Evolutionary conservation across 2,329 filamentous ascomycete genomes (phyloP).

Genomic region (Neofusicoccum umdonicola): DNA sequence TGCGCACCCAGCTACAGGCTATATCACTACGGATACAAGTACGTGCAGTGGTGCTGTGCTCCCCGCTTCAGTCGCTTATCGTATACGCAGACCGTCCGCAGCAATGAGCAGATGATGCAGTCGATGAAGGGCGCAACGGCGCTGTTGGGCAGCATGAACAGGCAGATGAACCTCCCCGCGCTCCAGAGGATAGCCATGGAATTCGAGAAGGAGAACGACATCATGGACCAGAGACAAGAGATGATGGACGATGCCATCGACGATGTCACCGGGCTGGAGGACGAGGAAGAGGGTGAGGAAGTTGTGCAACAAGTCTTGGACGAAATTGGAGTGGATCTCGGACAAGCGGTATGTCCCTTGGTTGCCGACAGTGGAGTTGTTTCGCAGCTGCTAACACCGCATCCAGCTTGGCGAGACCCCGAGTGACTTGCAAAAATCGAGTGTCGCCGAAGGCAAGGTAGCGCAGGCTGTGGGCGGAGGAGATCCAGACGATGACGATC

Average conservation of each 20-base stretch:
- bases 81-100: constrained; percentile 75
- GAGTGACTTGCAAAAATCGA: constrained; percentile 71
- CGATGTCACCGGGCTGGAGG: constrained; percentile 85
- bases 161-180: constrained; percentile 93
- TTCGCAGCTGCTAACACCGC: constrained; percentile 20
- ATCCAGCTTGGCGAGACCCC: constrained; percentile 86
- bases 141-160: constrained; percentile 94
- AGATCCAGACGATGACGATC: constrained; percentile 72
- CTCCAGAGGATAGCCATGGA: constrained; percentile 98
- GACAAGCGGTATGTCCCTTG: constrained; percentile 67
- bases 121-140: constrained; percentile 97
- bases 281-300: constrained; percentile 95
- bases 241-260: constrained; percentile 99
- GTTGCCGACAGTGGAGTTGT: not conserved
- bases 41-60: constrained; percentile 24
- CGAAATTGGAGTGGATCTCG: constrained; percentile 93
- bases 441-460: constrained; percentile 71
- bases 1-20: constrained; percentile 95
- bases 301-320: constrained; percentile 95
- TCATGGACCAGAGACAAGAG: constrained; percentile 98
- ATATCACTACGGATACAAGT: constrained; percentile 94
- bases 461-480: constrained; percentile 77
- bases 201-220: constrained; percentile 97
- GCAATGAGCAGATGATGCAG: constrained; percentile 99
- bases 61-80: constrained; percentile 18